phyloP scores from a whole-genome alignment of 2,329 filamentous ascomycete species.

The Chrysoporthe austroafricana region DNA sequence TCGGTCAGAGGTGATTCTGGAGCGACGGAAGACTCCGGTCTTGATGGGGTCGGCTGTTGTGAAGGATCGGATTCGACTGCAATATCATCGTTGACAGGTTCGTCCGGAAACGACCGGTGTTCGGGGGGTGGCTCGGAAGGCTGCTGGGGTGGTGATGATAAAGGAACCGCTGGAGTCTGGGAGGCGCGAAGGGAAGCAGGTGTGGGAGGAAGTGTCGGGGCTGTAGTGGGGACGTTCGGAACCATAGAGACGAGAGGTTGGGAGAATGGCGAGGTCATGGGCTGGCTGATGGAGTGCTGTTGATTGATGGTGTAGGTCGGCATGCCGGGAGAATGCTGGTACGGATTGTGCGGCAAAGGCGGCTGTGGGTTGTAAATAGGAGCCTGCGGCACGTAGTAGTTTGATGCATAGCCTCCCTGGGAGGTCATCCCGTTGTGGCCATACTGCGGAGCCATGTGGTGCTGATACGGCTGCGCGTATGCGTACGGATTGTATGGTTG shows the following conservation, averaged over 20 bases:
- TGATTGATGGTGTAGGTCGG: constrained; percentile 38
- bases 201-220: constrained; percentile 50
- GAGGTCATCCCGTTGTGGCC: constrained; percentile 59
- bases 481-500: constrained; percentile 54
- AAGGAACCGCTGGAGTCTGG: constrained; percentile 40
- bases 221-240: constrained; percentile 46
- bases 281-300: constrained; percentile 8
- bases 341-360: constrained; percentile 51
- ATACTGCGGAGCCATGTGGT: constrained; percentile 60
- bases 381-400: constrained; percentile 51
- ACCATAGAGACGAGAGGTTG: constrained; percentile 43
- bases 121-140: neutral
- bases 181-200: constrained; percentile 58
- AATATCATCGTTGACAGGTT: constrained; percentile 1
- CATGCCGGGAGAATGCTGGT: constrained; percentile 48
- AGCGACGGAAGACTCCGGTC: constrained; percentile 39
- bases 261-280: constrained; percentile 21
- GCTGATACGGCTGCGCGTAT: constrained; percentile 41
- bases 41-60: constrained; percentile 38
- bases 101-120: neutral
- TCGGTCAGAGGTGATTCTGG: constrained; percentile 39
- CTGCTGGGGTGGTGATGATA: constrained; percentile 38
- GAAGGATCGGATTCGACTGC: constrained; percentile 31
- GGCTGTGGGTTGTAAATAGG: constrained; percentile 44
- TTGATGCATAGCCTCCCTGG: constrained; percentile 52